Evolutionary conservation across 257 asterid species (phyloP), one percentile per base, ranked within the genome.

Genomic region (Nicotiana otophora): DNA sequence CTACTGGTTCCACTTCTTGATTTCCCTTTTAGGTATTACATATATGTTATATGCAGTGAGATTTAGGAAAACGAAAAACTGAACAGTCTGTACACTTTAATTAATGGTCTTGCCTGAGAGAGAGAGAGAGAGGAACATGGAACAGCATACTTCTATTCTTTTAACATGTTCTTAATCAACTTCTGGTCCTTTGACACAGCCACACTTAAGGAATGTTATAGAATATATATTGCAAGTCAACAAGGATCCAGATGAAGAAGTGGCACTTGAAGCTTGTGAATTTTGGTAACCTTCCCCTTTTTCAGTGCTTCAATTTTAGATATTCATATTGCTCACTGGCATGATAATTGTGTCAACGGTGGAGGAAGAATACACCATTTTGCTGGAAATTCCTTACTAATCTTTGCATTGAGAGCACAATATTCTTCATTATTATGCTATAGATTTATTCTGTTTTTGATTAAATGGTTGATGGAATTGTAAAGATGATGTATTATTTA

Each of bases 221-320:
- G 98, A 93, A 83, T 96, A 93, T 86, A 95, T 96, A 89, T 84
- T 96, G 92, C 88, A 91, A 82, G 97, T 95, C 84, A 96, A 92
- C 93, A 91, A 91, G 91, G 99, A 94, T 86, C 85, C 91, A 28
- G 97, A 95, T 81, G 97, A 94, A 12, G 99, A 96, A 84, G 98
- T 94, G 90, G 94, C 99, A 82, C 97, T 96, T 26, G 99, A 96
- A 89, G 95, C 99, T 75, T 96, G 99, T 91, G 99, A 96, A 91
- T 94, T 96, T 88, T 96, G 99, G 99, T 96, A 91, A 77, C 28
- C 51, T 42, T 19, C 20, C 80, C 23, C 48, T 17, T 67, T 23
- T 69, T 11, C 7, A 26, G 20, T 53, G 60, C 26, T 68, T 60
- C 33, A 33, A 14, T 30, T 51, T 26, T 26, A 15, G 15, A 75